Percentiles rank a stretch among this genome's conserved stretches.
Evolutionary conservation across 306 rosid species (phyloP).

Genomic region (Gastrolobium bilobum): DNA sequence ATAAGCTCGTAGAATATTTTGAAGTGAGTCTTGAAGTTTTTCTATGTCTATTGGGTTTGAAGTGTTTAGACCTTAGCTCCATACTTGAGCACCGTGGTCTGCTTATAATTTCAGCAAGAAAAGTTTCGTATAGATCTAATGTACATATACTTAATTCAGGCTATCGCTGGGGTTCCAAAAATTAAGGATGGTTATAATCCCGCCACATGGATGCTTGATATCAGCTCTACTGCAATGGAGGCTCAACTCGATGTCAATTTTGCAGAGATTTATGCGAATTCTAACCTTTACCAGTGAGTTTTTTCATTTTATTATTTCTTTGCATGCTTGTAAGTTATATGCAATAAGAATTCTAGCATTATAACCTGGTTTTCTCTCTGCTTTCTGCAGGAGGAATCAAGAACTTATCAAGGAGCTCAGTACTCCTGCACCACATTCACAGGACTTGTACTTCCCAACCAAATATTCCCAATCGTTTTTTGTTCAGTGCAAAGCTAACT

Average conservation of each 20-base stretch:
- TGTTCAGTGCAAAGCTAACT: slow-evolving; percentile 69
- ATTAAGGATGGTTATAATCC: slow-evolving; percentile 78
- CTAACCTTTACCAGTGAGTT: slow-evolving; percentile 65
- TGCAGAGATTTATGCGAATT: slow-evolving; percentile 64
- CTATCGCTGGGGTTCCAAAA: slow-evolving; percentile 65
- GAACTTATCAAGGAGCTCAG: slow-evolving; percentile 57
- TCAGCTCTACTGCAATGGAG: slow-evolving; percentile 63
- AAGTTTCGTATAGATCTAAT: background rate
- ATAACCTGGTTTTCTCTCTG: slow-evolving; percentile 9
- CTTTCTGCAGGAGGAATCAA: slow-evolving; percentile 62
- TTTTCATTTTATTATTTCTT: background rate
- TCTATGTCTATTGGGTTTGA: background rate
- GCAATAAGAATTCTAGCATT: background rate
- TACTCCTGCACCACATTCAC: slow-evolving; percentile 60
- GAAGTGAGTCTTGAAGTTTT: slow-evolving; percentile 44
- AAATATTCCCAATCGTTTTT: slow-evolving; percentile 65
- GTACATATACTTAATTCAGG: slow-evolving; percentile 47
- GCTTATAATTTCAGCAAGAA: background rate
- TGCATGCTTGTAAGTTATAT: background rate
- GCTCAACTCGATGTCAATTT: slow-evolving; percentile 65
- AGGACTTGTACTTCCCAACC: slow-evolving; percentile 72
- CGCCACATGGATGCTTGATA: slow-evolving; percentile 87
- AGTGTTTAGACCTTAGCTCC: background rate
- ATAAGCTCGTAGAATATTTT: slow-evolving; percentile 49
- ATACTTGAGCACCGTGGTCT: background rate